A percentile compares a stretch with the other conserved stretches of the same genome.
These are phyloP conservation scores for Neophaeococcomyces mojaviensis DNA, from an alignment of 2,329 filamentous ascomycete species.

Conservation along the genomic window DNA sequence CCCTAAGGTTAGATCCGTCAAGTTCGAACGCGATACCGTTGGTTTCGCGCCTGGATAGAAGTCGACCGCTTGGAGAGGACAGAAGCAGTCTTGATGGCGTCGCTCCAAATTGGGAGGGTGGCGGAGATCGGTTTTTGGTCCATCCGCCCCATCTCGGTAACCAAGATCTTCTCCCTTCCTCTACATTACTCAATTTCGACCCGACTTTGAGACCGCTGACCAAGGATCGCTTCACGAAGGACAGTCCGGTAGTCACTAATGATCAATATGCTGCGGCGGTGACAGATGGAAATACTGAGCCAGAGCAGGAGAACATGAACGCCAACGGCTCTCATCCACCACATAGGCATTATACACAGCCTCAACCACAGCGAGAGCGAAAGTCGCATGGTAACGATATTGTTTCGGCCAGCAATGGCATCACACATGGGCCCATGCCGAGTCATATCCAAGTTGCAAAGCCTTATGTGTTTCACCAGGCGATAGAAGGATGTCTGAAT, in stretches of 20 bases:
- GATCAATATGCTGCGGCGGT: constrained; percentile 2
- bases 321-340: constrained; percentile 7
- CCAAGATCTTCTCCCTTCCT: neutral
- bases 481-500: constrained; percentile 64
- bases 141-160: no score
- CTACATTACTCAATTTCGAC: neutral
- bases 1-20: no score
- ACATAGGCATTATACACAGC: constrained; percentile 5
- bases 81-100: neutral
- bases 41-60: neutral
- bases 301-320: constrained; percentile 5
- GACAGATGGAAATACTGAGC: constrained; percentile 2
- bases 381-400: neutral
- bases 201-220: neutral
- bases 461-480: constrained; percentile 76
- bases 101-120: neutral
- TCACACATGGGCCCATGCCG: constrained; percentile 45
- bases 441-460: constrained; percentile 58
- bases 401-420: neutral
- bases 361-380: constrained; percentile 2
- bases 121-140: no score
- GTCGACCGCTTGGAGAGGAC: neutral
- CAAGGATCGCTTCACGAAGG: neutral
- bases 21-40: constrained; percentile 3
- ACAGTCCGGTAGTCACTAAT: neutral